Evolutionary conservation across 805 yeast species (phyloP).

Genomic region (Yarrowia yakushimensis): DNA sequence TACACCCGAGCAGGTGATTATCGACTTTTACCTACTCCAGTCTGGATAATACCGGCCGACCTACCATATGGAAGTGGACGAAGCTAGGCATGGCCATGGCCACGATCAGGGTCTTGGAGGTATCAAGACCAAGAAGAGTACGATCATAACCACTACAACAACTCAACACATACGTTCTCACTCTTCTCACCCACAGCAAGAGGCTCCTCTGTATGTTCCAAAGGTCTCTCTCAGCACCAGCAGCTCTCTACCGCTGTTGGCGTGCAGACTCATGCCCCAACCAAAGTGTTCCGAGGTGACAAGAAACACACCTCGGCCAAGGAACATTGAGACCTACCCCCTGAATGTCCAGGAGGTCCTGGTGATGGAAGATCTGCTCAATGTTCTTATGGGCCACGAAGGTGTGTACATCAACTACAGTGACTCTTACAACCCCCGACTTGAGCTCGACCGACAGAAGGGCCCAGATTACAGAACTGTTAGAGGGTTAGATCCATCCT

Average conservation of each 20-base stretch:
- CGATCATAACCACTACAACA: constrained; percentile 9
- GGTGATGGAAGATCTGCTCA: constrained; percentile 64
- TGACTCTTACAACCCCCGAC: constrained; percentile 52
- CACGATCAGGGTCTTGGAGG: constrained; percentile 9
- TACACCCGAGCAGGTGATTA: neutral
- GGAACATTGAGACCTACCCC: constrained; percentile 2
- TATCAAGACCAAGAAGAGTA: constrained; percentile 11
- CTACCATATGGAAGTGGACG: constrained; percentile 3
- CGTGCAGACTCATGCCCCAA: constrained; percentile 27
- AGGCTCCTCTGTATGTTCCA: constrained; percentile 20
- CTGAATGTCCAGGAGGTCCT: constrained; percentile 58
- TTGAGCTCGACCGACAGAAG: constrained; percentile 43
- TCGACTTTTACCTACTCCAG: neutral
- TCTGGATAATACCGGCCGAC: neutral
- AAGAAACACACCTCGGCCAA: constrained; percentile 14
- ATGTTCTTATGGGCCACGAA: constrained; percentile 58
- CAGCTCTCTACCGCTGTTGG: constrained; percentile 25
- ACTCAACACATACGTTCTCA: constrained; percentile 12
- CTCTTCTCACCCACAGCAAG: neutral
- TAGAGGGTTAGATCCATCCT: constrained; percentile 66
- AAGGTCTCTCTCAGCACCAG: neutral
- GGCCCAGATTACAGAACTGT: constrained; percentile 79
- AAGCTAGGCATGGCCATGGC: constrained; percentile 12
- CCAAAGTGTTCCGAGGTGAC: constrained; percentile 30
- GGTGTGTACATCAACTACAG: constrained; percentile 73